Conservation (phyloP, 176 grass and related monocot species). For the Miscanthus lutarioriparius region DNA sequence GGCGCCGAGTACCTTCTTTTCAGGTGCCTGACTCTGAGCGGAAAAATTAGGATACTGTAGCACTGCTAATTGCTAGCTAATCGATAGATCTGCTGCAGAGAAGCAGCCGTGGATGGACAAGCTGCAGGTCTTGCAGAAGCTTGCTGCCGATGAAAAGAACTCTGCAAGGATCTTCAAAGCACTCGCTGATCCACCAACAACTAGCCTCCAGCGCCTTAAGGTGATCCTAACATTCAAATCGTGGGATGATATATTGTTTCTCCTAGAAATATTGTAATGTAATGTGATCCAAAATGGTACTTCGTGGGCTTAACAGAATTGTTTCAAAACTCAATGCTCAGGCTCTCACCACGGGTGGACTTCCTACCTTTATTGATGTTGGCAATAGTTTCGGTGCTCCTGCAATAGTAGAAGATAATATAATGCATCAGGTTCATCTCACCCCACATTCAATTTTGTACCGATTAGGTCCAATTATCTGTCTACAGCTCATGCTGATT, state of each 20-base stretch:
- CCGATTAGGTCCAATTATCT: background rate
- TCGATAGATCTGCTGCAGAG: constrained; percentile 40
- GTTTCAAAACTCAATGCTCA: constrained; percentile 35
- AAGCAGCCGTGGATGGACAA: constrained; percentile 95
- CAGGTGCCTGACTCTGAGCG: constrained; percentile 36
- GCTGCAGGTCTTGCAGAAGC: constrained; percentile 68
- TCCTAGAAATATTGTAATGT: background rate
- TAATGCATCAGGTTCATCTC: constrained; percentile 86
- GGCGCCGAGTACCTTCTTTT: constrained; percentile 84
- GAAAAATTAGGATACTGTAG: background rate
- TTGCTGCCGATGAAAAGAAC: constrained; percentile 56
- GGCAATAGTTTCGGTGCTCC: constrained; percentile 95
- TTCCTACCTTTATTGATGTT: constrained; percentile 97
- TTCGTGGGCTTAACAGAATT: background rate
- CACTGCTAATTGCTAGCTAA: constrained; percentile 4
- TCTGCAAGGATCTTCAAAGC: constrained; percentile 96
- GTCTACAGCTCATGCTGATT: constrained; percentile 19
- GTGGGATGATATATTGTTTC: background rate
- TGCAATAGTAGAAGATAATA: constrained; percentile 94
- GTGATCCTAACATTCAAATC: constrained; percentile 12
- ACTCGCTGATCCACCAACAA: constrained; percentile 92
- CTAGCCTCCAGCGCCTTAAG: constrained; percentile 94
- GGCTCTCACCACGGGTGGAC: constrained; percentile 88
- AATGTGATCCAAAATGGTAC: constrained; percentile 3
- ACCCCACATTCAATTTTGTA: constrained; percentile 17